These are phyloP conservation scores for Ogataea philodendri DNA, from an alignment of 805 yeast species.

Conservation along the genomic window DNA sequence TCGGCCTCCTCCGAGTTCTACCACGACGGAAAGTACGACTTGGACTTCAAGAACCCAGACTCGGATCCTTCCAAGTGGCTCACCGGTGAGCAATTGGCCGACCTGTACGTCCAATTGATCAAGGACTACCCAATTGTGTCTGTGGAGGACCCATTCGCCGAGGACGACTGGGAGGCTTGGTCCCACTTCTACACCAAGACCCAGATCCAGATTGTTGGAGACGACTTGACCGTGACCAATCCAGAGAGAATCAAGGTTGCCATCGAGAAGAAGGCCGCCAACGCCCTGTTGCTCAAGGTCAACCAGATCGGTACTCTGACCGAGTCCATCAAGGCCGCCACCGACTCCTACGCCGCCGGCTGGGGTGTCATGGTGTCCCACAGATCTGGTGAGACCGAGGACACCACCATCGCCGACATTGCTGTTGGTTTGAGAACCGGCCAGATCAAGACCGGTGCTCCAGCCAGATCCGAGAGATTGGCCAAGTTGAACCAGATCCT, in stretches of 20 bases:
- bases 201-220: constrained; percentile 91
- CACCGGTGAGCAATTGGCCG: constrained; percentile 83
- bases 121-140: constrained; percentile 96
- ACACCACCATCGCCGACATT: constrained; percentile 96
- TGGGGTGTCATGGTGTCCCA: constrained; percentile 99
- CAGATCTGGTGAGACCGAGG: constrained; percentile 99
- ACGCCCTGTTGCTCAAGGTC: constrained; percentile 93
- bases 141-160: constrained; percentile 98
- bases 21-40: constrained; percentile 95
- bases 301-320: constrained; percentile 97
- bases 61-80: constrained; percentile 90
- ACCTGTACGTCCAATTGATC: constrained; percentile 74
- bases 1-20: constrained; percentile 97
- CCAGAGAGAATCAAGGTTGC: constrained; percentile 92
- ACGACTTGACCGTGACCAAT: constrained; percentile 98
- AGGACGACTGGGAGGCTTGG: constrained; percentile 99
- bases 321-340: constrained; percentile 96
- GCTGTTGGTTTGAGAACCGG: constrained; percentile 97
- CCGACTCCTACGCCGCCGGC: constrained; percentile 90
- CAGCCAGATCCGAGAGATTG: constrained; percentile 99
- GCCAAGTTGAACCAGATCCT: constrained; percentile 98
- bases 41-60: constrained; percentile 97
- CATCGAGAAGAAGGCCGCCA: constrained; percentile 93
- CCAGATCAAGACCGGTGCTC: constrained; percentile 99
- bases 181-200: constrained; percentile 73